phyloP scores from a whole-genome alignment of 1,284 basidiomycete species.

The Ceratobasidium papillatum region DNA sequence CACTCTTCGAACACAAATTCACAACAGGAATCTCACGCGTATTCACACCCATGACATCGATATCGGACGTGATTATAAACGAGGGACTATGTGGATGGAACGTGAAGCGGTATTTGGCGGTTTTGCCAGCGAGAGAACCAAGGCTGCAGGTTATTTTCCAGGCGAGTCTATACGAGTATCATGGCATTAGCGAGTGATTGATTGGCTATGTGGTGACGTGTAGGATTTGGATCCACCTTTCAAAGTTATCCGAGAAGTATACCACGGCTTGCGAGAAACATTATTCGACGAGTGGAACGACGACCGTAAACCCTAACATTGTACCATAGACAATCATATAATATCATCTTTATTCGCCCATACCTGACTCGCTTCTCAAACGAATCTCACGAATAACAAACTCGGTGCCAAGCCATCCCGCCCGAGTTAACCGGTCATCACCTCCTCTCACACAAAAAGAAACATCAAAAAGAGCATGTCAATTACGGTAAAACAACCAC shows the following conservation, averaged over 20 bases:
- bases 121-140: conserved; percentile 53
- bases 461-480: too few relatives aligned
- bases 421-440: too few relatives aligned
- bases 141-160: conserved; percentile 55
- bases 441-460: too few relatives aligned
- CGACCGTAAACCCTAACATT: neutral
- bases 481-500: too few relatives aligned
- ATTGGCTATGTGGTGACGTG: neutral
- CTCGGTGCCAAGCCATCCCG: too few relatives aligned
- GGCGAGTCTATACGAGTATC: conserved; percentile 51
- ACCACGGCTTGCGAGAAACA: conserved; percentile 50
- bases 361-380: too few relatives aligned
- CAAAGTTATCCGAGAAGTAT: conserved; percentile 66
- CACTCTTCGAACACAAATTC: conserved; percentile 51
- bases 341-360: too few relatives aligned
- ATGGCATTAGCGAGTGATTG: neutral
- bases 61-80: conserved; percentile 74
- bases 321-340: neutral
- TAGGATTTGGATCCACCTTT: conserved; percentile 73
- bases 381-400: too few relatives aligned
- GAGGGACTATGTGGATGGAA: conserved; percentile 76
- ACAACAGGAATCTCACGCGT: conserved; percentile 59
- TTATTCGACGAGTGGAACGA: conserved; percentile 41
- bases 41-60: conserved; percentile 65
- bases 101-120: conserved; percentile 71